Evolutionary conservation across 2,329 filamentous ascomycete species (phyloP).

Genomic region (Aspergillus fumigatus): DNA sequence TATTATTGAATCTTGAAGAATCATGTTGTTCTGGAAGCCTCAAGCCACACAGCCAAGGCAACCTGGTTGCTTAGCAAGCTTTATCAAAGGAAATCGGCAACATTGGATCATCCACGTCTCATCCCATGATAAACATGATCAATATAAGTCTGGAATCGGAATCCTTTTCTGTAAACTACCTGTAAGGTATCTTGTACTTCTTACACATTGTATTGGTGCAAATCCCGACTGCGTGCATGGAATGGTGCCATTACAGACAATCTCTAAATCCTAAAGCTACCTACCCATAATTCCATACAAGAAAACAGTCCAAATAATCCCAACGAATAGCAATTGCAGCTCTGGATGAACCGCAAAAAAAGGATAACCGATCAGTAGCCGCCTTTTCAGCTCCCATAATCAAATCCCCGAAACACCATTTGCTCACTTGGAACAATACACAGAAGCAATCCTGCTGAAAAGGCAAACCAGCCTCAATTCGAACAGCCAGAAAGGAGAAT

Average conservation of each 20-base stretch:
- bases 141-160: background rate
- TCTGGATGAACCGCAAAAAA: background rate
- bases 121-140: background rate
- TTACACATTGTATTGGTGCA: background rate
- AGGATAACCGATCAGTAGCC: conserved; percentile 2
- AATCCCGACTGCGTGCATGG: background rate
- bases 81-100: background rate
- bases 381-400: conserved; percentile 8
- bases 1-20: background rate
- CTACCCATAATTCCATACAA: background rate
- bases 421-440: conserved; percentile 6
- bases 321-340: background rate
- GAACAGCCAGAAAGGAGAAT: background rate
- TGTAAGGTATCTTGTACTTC: background rate
- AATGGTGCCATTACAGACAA: background rate
- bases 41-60: background rate
- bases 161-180: background rate
- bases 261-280: background rate
- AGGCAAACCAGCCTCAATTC: background rate
- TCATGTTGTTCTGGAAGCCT: background rate
- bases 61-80: background rate
- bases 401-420: conserved; percentile 7
- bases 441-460: background rate
- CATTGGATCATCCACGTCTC: background rate
- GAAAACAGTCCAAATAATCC: background rate